Evolutionary conservation across 768 basidiomycete genomes (phyloP).

Genomic region (Suillus brevipes): DNA sequence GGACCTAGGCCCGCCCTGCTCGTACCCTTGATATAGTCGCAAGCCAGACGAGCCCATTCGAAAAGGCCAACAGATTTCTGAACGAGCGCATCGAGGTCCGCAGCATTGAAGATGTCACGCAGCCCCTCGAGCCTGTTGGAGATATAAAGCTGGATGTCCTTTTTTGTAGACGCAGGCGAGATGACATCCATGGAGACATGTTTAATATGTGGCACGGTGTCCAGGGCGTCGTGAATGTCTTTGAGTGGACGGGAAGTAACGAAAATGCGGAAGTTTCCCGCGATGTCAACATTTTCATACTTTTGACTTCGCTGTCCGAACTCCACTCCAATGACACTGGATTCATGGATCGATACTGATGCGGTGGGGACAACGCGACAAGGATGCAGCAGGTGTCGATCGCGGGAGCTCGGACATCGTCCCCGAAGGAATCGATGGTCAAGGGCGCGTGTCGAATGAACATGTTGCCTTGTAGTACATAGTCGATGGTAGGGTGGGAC

Average conservation of each 20-base stretch:
- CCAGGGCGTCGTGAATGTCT: conserved; percentile 12
- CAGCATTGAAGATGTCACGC: background rate
- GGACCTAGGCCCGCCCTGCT: background rate
- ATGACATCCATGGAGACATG: conserved; percentile 5
- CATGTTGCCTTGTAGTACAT: no score
- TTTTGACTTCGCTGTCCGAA: no score
- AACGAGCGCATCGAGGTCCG: background rate
- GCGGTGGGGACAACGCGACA: no score
- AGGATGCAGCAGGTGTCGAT: no score
- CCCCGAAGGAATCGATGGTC: no score
- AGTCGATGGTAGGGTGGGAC: no score
- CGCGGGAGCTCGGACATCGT: no score
- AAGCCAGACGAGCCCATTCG: conserved; percentile 13
- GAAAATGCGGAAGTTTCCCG: conserved; percentile 18
- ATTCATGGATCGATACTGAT: no score
- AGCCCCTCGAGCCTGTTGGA: background rate
- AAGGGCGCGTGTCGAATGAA: no score
- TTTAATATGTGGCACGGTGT: conserved; percentile 1
- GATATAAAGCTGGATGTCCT: conserved; percentile 8
- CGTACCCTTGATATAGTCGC: conserved; percentile 12
- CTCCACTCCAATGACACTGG: no score
- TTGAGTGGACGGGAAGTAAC: conserved; percentile 16
- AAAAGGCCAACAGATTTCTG: conserved; percentile 10
- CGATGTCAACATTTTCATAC: no score
- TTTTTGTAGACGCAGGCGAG: background rate